Evolutionary conservation across 306 rosid genomes (phyloP).

Genomic region (Quercus glauca): DNA sequence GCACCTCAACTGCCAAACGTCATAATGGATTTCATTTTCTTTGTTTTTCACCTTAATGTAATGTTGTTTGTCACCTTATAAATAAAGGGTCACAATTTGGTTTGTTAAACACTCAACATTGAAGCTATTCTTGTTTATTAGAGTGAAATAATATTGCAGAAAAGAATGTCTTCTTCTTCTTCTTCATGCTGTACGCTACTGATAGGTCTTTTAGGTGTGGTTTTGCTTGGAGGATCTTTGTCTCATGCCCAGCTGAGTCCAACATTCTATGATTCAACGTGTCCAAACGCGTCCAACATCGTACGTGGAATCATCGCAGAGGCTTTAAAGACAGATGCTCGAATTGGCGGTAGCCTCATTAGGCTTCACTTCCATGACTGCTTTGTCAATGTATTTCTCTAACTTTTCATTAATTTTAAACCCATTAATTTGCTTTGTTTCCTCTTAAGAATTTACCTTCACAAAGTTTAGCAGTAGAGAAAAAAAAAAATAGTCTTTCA

Average conservation of each 20-base stretch:
- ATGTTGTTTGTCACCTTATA: background rate
- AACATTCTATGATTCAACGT: slow-evolving; percentile 21
- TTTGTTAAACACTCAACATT: background rate
- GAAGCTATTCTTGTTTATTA: background rate
- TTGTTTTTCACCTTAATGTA: too few species aligned
- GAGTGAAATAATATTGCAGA: background rate
- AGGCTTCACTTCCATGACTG: slow-evolving; percentile 67
- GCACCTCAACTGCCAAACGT: too few species aligned
- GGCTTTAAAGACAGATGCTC: slow-evolving; percentile 21
- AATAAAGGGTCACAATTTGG: background rate
- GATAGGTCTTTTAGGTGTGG: slow-evolving; percentile 10
- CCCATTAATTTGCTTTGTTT: background rate
- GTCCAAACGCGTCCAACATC: slow-evolving; percentile 12
- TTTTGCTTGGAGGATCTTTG: slow-evolving; percentile 27
- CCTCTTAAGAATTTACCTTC: too few species aligned
- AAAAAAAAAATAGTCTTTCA: too few species aligned
- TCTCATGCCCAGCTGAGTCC: slow-evolving; percentile 16
- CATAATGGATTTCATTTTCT: too few species aligned
- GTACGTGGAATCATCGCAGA: slow-evolving; percentile 12
- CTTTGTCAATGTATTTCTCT: slow-evolving; percentile 41
- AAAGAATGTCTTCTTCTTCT: background rate
- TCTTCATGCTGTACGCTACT: background rate
- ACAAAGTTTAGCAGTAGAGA: too few species aligned
- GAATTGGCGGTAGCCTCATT: slow-evolving; percentile 43
- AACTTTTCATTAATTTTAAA: background rate